These are phyloP conservation scores for Bassia scoparia DNA, from an alignment of 148 eudicot genomes.

Conservation along the genomic window DNA sequence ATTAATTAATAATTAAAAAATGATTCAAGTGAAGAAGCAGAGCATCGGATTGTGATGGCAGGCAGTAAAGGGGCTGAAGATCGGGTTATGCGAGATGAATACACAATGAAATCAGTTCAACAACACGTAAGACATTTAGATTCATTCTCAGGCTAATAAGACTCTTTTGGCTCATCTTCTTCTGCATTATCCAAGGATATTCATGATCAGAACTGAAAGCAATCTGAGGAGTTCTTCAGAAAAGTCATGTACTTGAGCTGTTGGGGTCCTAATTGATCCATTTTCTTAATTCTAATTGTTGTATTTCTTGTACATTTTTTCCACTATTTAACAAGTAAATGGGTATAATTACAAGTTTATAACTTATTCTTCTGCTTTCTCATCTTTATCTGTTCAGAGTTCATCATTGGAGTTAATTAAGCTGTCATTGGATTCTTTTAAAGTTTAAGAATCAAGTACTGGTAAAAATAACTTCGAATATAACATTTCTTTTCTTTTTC, in stretches of 20 bases:
- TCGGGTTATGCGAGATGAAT: slow-evolving; percentile 26
- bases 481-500: too few relatives aligned
- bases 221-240: slow-evolving; percentile 15
- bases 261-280: slow-evolving; percentile 18
- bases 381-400: too few relatives aligned
- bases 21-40: background rate
- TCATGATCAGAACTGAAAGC: slow-evolving; percentile 8
- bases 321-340: too few relatives aligned
- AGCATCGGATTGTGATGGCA: slow-evolving; percentile 11
- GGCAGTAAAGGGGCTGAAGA: slow-evolving; percentile 23
- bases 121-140: slow-evolving; percentile 11
- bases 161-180: slow-evolving; percentile 5
- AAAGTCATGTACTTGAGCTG: slow-evolving; percentile 24
- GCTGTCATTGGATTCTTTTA: too few relatives aligned
- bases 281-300: background rate
- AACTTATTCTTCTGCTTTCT: too few relatives aligned
- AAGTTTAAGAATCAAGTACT: too few relatives aligned
- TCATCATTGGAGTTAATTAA: too few relatives aligned
- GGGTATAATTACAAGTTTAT: too few relatives aligned
- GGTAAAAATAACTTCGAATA: too few relatives aligned
- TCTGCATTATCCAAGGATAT: background rate
- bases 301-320: too few relatives aligned
- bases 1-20: background rate
- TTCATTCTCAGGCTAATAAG: slow-evolving; percentile 20
- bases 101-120: slow-evolving; percentile 13